phyloP scores from a whole-genome alignment of 495 filamentous ascomycete species.

The Parmelia sp. region DNA sequence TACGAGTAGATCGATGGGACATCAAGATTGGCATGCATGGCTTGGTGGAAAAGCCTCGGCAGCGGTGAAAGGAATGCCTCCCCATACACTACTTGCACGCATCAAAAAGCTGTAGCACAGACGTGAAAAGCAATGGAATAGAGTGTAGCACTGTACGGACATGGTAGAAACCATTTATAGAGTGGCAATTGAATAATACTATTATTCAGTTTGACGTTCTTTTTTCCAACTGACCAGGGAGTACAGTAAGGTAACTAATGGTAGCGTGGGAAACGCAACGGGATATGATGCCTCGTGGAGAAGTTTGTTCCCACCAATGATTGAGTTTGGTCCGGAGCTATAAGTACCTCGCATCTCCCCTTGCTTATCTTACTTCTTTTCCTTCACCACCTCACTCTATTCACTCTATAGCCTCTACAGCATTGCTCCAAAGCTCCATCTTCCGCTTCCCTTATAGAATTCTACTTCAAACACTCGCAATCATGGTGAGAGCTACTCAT shows the following conservation, averaged over 20 bases:
- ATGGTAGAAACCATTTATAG: not conserved
- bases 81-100: not conserved
- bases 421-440: not conserved
- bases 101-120: not conserved
- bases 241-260: not conserved
- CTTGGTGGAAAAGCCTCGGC: not conserved
- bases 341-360: conserved; percentile 15
- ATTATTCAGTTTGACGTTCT: not conserved
- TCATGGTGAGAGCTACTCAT: conserved; percentile 24
- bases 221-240: not conserved
- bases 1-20: not conserved
- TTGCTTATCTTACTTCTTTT: not conserved
- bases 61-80: not conserved
- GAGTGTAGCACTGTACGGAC: too few relatives aligned
- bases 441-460: not conserved
- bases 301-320: not conserved
- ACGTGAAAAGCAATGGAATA: not conserved
- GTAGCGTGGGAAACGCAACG: not conserved
- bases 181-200: not conserved
- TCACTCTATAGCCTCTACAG: not conserved
- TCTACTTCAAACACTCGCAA: conserved; percentile 6
- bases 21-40: conserved; percentile 13
- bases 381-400: not conserved
- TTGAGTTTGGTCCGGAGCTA: conserved; percentile 10
- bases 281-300: not conserved